phyloP scores from a whole-genome alignment of 2,329 filamentous ascomycete genomes.

The Aspergillus neoniger region DNA sequence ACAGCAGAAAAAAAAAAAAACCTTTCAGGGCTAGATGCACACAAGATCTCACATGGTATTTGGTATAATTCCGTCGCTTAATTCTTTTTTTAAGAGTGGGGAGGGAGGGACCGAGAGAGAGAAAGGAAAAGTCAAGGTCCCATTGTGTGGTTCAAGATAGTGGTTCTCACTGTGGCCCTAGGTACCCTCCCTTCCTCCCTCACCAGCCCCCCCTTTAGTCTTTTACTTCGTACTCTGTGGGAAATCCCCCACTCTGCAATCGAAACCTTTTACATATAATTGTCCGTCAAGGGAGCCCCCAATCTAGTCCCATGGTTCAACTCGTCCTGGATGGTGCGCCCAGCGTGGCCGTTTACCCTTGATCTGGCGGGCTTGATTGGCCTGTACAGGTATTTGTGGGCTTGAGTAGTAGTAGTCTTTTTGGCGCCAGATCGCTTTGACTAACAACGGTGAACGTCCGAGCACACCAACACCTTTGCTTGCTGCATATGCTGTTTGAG shows the following conservation, averaged over 20 bases:
- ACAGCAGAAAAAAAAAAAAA: too few relatives aligned
- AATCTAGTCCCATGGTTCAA: conserved; percentile 1
- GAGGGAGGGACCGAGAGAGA: neutral
- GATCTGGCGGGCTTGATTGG: neutral
- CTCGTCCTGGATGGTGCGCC: neutral
- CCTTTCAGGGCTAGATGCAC: neutral
- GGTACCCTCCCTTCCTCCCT: too few relatives aligned
- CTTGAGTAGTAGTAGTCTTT: neutral
- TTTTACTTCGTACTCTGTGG: neutral
- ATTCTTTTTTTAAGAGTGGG: neutral
- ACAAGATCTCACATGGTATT: conserved; percentile 10
- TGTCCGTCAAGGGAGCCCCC: neutral
- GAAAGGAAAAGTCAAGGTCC: too few relatives aligned
- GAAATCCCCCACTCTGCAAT: neutral
- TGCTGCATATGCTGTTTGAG: neutral
- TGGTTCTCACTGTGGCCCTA: neutral
- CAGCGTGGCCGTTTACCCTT: neutral
- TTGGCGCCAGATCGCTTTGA: neutral
- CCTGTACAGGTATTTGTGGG: neutral
- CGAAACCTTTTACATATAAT: too few relatives aligned
- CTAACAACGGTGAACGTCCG: neutral
- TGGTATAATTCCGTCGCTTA: neutral
- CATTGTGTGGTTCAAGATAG: neutral
- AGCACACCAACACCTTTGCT: neutral
- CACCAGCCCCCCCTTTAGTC: too few relatives aligned